phyloP scores from a whole-genome alignment of 306 rosid species.

The Prinsepia uniflora region DNA sequence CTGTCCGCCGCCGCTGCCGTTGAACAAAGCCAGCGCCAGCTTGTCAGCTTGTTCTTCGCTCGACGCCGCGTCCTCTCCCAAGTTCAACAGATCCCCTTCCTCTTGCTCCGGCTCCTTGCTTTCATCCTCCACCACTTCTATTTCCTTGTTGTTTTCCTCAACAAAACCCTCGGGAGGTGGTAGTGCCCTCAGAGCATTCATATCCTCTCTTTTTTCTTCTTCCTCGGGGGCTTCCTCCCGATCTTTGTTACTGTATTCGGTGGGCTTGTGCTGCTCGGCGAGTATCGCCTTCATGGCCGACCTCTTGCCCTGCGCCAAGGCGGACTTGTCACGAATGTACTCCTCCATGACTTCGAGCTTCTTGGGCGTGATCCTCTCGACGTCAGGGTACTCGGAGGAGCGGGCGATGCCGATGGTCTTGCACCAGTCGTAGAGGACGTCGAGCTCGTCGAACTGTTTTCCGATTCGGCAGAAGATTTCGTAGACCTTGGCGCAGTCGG shows the following conservation, averaged over 20 bases:
- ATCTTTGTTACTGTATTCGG: slow-evolving; percentile 2
- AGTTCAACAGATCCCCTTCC: slow-evolving; percentile 62
- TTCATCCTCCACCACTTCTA: slow-evolving; percentile 24
- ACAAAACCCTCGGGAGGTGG: slow-evolving; percentile 53
- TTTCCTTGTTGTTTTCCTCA: slow-evolving; percentile 9
- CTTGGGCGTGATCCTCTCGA: slow-evolving; percentile 63
- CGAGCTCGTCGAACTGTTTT: slow-evolving; percentile 86
- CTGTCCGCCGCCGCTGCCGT: slow-evolving; percentile 25
- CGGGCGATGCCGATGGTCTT: slow-evolving; percentile 63
- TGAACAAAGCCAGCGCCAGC: slow-evolving; percentile 75
- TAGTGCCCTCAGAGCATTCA: slow-evolving; percentile 55
- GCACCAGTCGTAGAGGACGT: slow-evolving; percentile 62
- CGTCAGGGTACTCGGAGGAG: slow-evolving; percentile 75
- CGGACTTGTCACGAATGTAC: slow-evolving; percentile 54
- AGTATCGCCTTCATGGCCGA: neutral
- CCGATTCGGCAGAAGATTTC: slow-evolving; percentile 74
- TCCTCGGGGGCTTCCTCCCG: slow-evolving; percentile 4
- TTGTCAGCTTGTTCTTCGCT: slow-evolving; percentile 41
- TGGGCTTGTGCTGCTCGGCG: neutral
- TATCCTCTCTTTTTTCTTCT: slow-evolving; percentile 45
- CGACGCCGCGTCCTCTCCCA: slow-evolving; percentile 46
- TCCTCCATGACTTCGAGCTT: slow-evolving; percentile 83
- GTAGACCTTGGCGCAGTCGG: slow-evolving; percentile 53
- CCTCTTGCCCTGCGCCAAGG: slow-evolving; percentile 29
- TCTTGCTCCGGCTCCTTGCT: slow-evolving; percentile 14